phyloP scores from a whole-genome alignment of 495 filamentous ascomycete genomes.

The Entonaema liquescens region DNA sequence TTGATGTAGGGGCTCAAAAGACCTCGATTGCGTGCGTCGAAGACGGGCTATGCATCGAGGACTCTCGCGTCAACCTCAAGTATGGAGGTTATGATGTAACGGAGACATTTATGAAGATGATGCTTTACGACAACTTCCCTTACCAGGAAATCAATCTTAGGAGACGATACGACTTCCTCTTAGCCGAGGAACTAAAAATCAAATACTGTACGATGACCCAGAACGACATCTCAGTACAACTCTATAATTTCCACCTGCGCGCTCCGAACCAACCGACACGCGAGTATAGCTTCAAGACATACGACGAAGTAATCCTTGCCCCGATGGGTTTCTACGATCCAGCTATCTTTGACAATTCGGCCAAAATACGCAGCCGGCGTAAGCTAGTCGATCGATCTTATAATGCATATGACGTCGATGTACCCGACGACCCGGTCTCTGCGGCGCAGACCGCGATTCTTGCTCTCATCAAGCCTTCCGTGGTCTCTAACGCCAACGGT shows the following conservation, averaged over 20 bases:
- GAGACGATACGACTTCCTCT: slow-evolving; percentile 87
- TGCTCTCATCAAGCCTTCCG: slow-evolving; percentile 69
- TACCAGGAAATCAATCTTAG: slow-evolving; percentile 92
- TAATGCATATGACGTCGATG: slow-evolving; percentile 87
- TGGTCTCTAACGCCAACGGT: slow-evolving; percentile 51
- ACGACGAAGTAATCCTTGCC: slow-evolving; percentile 91
- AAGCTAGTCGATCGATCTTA: slow-evolving; percentile 83
- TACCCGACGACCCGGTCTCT: slow-evolving; percentile 88
- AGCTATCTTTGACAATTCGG: slow-evolving; percentile 78
- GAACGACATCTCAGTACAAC: slow-evolving; percentile 79
- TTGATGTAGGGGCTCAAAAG: slow-evolving; percentile 97
- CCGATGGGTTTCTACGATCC: slow-evolving; percentile 92
- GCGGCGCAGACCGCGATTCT: slow-evolving; percentile 83
- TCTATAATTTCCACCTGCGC: slow-evolving; percentile 86
- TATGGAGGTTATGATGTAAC: slow-evolving; percentile 93
- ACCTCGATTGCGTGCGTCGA: slow-evolving; percentile 98
- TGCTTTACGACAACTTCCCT: slow-evolving; percentile 93
- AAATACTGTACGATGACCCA: slow-evolving; percentile 89
- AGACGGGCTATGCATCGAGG: slow-evolving; percentile 92
- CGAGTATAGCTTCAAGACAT: slow-evolving; percentile 93
- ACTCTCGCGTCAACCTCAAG: slow-evolving; percentile 91
- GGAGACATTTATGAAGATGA: slow-evolving; percentile 94
- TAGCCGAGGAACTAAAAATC: slow-evolving; percentile 94
- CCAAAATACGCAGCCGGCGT: slow-evolving; percentile 79
- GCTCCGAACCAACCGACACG: slow-evolving; percentile 86